Percentiles rank a stretch among this genome's conserved stretches.
Conservation (phyloP, 2,329 filamentous ascomycete species). For the Botrytis fragariae region DNA sequence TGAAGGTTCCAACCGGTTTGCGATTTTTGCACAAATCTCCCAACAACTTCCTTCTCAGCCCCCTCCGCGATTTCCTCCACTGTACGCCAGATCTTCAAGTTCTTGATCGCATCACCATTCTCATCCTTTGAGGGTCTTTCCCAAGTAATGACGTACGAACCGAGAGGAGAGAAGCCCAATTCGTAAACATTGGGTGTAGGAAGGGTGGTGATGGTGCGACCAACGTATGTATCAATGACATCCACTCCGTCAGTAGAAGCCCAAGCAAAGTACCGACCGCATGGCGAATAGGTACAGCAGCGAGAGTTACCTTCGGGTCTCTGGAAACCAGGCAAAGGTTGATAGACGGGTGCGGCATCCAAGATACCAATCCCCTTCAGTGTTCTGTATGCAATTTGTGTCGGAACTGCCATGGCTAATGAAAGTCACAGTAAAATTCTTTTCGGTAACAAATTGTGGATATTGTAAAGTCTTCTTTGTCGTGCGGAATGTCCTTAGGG, state of each 20-base stretch:
- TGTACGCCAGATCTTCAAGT: conserved; percentile 93
- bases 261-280: conserved; percentile 95
- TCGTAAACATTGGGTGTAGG: conserved; percentile 86
- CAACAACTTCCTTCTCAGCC: conserved; percentile 71
- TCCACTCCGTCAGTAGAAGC: conserved; percentile 83
- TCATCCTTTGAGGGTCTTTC: conserved; percentile 92
- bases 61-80: conserved; percentile 56
- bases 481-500: conserved; percentile 16
- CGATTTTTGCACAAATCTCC: conserved; percentile 91
- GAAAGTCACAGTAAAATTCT: conserved; percentile 63
- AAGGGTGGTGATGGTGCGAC: conserved; percentile 71
- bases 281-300: conserved; percentile 93
- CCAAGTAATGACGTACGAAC: conserved; percentile 95
- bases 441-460: conserved; percentile 31
- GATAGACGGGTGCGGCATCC: conserved; percentile 87
- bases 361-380: conserved; percentile 94
- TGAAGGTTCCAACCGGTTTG: conserved; percentile 97
- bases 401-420: conserved; percentile 89
- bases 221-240: conserved; percentile 77
- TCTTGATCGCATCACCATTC: conserved; percentile 89
- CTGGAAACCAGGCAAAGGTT: conserved; percentile 75
- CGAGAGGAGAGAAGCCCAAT: conserved; percentile 87
- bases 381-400: conserved; percentile 96
- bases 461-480: conserved; percentile 27
- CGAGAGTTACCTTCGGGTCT: conserved; percentile 92